Percentiles rank a stretch among this genome's conserved stretches.
Conservation (phyloP, 1,139 yeast genomes). For the Candida sanyaensis region DNA sequence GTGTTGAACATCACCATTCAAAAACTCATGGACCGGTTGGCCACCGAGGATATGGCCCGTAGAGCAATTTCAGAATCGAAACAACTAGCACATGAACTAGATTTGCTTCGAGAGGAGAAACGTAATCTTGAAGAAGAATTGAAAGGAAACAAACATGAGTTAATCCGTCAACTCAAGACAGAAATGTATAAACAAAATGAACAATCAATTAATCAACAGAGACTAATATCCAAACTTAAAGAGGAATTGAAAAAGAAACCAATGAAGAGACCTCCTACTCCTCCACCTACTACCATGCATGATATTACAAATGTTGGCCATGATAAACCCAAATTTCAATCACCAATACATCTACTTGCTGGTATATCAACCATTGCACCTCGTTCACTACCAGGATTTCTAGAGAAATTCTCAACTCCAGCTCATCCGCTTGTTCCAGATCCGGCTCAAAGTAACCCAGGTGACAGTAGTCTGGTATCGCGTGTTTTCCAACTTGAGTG, state of each 20-base stretch:
- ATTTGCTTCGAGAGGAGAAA: constrained; percentile 27
- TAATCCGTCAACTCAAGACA: constrained; percentile 11
- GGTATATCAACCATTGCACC: background rate
- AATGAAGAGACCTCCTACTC: constrained; percentile 21
- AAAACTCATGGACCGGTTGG: constrained; percentile 34
- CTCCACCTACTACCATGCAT: constrained; percentile 11
- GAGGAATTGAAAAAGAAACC: constrained; percentile 6
- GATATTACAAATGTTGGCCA: background rate
- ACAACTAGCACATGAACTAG: constrained; percentile 24
- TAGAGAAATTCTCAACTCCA: too few relatives aligned
- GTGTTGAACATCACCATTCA: constrained; percentile 35
- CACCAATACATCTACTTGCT: background rate
- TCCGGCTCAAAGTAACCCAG: too few relatives aligned
- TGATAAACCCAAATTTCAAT: background rate
- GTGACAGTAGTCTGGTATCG: constrained; percentile 91
- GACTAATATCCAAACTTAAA: constrained; percentile 26
- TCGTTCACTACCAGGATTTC: too few relatives aligned
- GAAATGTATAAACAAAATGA: constrained; percentile 19
- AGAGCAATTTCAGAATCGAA: constrained; percentile 34
- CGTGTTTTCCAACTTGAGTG: constrained; percentile 64
- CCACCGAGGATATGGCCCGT: constrained; percentile 36
- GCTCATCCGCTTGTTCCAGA: too few relatives aligned
- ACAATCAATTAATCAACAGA: constrained; percentile 17
- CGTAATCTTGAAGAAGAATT: constrained; percentile 23
- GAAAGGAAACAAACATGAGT: constrained; percentile 19